Evolutionary conservation across 805 yeast species (phyloP).

Genomic region (Zygoascus bituminiphila): DNA sequence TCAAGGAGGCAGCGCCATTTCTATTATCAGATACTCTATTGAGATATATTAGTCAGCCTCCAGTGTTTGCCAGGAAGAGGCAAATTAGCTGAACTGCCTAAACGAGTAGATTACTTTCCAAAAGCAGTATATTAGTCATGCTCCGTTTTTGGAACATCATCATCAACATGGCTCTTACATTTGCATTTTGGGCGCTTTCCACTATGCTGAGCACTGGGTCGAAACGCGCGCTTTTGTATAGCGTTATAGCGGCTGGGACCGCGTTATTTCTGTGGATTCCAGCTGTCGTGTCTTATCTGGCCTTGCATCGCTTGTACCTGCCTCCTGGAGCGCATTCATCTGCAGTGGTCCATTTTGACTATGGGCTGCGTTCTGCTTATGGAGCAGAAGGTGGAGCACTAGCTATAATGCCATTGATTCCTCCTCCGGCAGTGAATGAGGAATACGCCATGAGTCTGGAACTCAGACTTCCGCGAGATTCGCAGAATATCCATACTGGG

Average conservation of each 20-base stretch:
- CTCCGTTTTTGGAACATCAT: too few species aligned
- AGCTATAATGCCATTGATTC: conserved; percentile 10
- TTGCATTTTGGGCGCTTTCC: neutral
- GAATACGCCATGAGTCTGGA: conserved; percentile 24
- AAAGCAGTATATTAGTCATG: too few species aligned
- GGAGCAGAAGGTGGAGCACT: conserved; percentile 13
- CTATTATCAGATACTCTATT: too few species aligned
- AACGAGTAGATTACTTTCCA: too few species aligned
- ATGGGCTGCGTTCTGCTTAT: conserved; percentile 8
- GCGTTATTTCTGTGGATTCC: conserved; percentile 10
- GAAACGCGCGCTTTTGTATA: conserved; percentile 10
- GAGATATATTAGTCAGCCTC: too few species aligned
- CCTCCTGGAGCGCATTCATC: conserved; percentile 15
- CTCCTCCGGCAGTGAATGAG: conserved; percentile 16
- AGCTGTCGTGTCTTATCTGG: conserved; percentile 17
- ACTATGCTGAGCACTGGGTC: neutral
- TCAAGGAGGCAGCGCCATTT: too few species aligned
- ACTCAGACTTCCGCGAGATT: conserved; percentile 26
- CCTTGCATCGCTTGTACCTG: conserved; percentile 17
- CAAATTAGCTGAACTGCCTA: too few species aligned
- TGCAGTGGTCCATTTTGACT: conserved; percentile 17
- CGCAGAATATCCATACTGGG: conserved; percentile 24
- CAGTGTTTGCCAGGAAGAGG: too few species aligned
- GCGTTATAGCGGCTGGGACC: conserved; percentile 9
- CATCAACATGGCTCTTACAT: too few species aligned